phyloP scores from a whole-genome alignment of 129 eudicot species.

The Deinandra increscens region DNA sequence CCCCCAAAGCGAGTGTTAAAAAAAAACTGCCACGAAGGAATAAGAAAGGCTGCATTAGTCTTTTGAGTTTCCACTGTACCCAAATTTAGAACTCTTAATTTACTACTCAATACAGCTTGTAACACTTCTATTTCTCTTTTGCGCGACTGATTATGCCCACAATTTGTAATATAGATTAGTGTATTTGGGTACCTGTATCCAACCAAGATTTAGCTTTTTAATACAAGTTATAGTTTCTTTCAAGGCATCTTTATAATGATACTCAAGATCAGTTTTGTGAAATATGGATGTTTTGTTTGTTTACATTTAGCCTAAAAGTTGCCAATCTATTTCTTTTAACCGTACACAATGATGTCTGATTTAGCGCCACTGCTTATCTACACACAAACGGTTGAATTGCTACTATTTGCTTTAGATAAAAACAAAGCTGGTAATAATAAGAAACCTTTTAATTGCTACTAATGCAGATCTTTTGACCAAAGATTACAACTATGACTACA shows the following conservation, averaged over 20 bases:
- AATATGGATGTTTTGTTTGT: neutral
- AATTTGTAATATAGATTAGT: neutral
- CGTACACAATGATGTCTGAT: slow-evolving; percentile 7
- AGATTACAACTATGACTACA: slow-evolving; percentile 94
- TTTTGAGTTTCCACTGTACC: neutral
- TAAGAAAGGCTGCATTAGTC: too few species aligned
- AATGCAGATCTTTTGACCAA: slow-evolving; percentile 77
- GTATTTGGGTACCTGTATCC: neutral
- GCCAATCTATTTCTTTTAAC: neutral
- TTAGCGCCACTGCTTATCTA: neutral
- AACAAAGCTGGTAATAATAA: too few species aligned
- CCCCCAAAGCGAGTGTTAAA: too few species aligned
- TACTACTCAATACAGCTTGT: neutral
- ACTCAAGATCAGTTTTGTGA: neutral
- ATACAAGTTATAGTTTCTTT: neutral
- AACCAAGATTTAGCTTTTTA: neutral
- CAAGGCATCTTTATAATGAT: neutral
- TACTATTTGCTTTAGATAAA: neutral
- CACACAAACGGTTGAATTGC: neutral
- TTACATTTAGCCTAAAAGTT: slow-evolving; percentile 1
- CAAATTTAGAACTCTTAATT: neutral
- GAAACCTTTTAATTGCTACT: too few species aligned
- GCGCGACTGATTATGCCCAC: neutral
- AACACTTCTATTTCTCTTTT: neutral
- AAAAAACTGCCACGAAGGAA: too few species aligned